Evolutionary conservation across 163 green algal genomes (phyloP), one percentile per base, ranked within the genome.

Genomic region (Scenedesmus sp.): DNA sequence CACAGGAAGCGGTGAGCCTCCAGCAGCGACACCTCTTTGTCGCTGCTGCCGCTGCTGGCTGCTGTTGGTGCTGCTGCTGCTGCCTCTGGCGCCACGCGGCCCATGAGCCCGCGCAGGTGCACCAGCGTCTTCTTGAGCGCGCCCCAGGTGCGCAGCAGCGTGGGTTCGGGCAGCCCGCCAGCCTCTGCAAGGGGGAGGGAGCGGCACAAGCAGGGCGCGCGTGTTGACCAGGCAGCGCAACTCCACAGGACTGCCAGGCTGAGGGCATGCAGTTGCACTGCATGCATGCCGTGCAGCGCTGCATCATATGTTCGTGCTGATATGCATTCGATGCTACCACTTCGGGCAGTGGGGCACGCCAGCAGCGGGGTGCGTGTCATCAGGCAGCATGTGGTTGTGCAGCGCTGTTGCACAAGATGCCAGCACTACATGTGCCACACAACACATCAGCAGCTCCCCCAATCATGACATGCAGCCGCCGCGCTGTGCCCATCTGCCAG

Each of bases 1-100:
- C 97, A 99, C 86, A 99, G 93, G 86, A 98, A 99, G 84, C 96
- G 95, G 92, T 98, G 95, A 15, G 94, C 88, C 62, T 92, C 57
- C 18, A 84, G 86, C 85, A 96, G 89, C 20, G 56, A 77, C 46
- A 82, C 59, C 4, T 26, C 79, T 26, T 55, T 52, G 59, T 70
- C 15, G 46, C 52, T 70, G 86, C 52, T 34, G 46, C 62, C 20
- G 18, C 13, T 60, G 52, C 82, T 52, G 54, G 16, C 82, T 64
- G 82, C 18, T 54, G 55, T 13, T 46, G 34, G 34, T 46, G 34
- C 34, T 46, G 34, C 34, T 46, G 55, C 55, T 9, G 55, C 55
- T 20, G 82, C 82, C 16, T 34, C 82, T 59, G 67, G 64, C 64
- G 90, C 87, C 57, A 86, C 62, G 77, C 93, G 91, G 79, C 97